Evolutionary conservation across 2,329 filamentous ascomycete species (phyloP).

Genomic region (Thermoascus crustaceus): DNA sequence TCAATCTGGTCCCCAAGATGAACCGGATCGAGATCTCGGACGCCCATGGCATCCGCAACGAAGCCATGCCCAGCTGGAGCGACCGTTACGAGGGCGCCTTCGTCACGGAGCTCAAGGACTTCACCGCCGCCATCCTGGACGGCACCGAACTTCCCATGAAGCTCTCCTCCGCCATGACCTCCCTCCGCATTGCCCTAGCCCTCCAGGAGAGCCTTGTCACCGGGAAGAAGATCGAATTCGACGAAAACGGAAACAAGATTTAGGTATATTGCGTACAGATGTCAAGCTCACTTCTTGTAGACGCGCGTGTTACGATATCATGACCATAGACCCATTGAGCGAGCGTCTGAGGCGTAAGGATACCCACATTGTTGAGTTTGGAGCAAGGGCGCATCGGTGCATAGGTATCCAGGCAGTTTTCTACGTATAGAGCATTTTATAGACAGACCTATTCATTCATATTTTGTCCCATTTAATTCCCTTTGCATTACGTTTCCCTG

Average conservation of each 20-base stretch:
- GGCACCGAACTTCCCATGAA: conserved; percentile 3
- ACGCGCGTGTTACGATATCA: no score
- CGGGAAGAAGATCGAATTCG: conserved; percentile 1
- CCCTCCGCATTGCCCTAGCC: conserved; percentile 6
- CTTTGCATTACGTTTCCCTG: no score
- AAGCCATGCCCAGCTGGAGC: conserved; percentile 17
- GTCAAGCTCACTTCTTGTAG: no score
- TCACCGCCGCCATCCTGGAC: conserved; percentile 11
- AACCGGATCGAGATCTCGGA: conserved; percentile 19
- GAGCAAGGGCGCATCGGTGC: no score
- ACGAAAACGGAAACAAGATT: background rate
- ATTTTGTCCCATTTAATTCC: no score
- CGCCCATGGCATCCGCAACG: conserved; percentile 13
- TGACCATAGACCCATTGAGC: no score
- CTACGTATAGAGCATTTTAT: no score
- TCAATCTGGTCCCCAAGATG: conserved; percentile 23
- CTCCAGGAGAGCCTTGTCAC: conserved; percentile 8
- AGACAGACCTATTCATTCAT: no score
- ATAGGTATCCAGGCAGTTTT: no score
- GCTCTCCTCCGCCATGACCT: background rate
- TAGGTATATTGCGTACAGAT: no score
- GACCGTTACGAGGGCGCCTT: conserved; percentile 21
- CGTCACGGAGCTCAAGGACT: conserved; percentile 18
- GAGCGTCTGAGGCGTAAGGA: no score
- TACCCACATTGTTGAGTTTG: no score